phyloP scores from a whole-genome alignment of 805 yeast genomes.

The Soucietia sequanensis region DNA sequence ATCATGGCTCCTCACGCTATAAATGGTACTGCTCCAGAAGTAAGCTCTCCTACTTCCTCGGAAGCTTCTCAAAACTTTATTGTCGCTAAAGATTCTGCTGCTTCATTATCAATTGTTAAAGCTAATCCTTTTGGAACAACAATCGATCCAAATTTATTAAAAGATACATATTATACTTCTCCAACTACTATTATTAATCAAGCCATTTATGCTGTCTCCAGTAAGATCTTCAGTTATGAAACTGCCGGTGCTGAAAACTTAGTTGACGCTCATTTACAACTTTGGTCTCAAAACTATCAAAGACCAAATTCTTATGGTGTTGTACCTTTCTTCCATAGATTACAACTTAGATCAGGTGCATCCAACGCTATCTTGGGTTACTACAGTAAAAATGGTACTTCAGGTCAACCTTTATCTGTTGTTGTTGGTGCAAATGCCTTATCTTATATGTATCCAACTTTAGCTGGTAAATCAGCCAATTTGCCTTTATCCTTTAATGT shows the following conservation, averaged over 20 bases:
- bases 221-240: conserved; percentile 67
- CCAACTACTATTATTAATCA: conserved; percentile 55
- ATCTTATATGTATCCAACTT: conserved; percentile 62
- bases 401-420: conserved; percentile 41
- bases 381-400: conserved; percentile 33
- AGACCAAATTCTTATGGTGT: conserved; percentile 49
- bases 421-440: conserved; percentile 69
- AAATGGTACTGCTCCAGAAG: neutral
- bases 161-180: conserved; percentile 50
- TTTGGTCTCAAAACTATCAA: conserved; percentile 58
- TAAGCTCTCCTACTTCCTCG: conserved; percentile 2
- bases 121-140: conserved; percentile 58
- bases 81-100: conserved; percentile 1
- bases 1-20: conserved; percentile 15
- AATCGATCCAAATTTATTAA: conserved; percentile 53
- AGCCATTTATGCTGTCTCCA: conserved; percentile 49
- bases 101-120: conserved; percentile 4
- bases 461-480: conserved; percentile 30
- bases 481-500: conserved; percentile 70
- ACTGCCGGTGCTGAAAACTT: conserved; percentile 60
- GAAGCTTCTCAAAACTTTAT: too few species aligned
- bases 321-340: conserved; percentile 60
- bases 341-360: conserved; percentile 83
- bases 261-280: conserved; percentile 55
- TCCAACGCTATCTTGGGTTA: conserved; percentile 78